Conservation (phyloP, 805 yeast genomes). For the Kodamaea kakaduensis region DNA sequence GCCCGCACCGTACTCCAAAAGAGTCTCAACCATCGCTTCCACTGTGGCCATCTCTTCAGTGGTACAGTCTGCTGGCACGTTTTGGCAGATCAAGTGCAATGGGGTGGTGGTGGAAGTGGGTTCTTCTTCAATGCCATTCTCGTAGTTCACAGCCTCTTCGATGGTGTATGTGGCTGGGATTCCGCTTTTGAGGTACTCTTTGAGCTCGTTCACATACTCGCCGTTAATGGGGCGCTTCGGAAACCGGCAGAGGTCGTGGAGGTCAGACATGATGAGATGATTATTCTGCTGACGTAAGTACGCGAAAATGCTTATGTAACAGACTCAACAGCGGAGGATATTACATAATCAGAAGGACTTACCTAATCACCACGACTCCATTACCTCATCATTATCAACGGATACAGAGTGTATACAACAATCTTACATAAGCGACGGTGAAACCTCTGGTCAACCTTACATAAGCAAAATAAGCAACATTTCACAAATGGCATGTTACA, state of each 20-base stretch:
- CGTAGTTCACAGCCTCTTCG: constrained; percentile 66
- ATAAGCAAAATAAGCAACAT: too few relatives aligned
- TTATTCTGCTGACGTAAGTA: background rate
- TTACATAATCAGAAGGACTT: too few relatives aligned
- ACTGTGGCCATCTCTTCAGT: constrained; percentile 44
- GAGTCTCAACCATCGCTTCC: constrained; percentile 51
- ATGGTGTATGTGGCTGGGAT: constrained; percentile 80
- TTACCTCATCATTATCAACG: too few relatives aligned
- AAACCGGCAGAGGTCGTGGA: constrained; percentile 61
- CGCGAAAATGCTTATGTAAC: too few relatives aligned
- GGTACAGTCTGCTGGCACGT: constrained; percentile 44
- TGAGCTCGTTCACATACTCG: constrained; percentile 44
- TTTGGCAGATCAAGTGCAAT: constrained; percentile 61
- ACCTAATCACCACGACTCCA: too few relatives aligned
- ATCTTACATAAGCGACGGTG: too few relatives aligned
- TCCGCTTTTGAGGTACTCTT: constrained; percentile 51
- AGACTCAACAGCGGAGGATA: too few relatives aligned
- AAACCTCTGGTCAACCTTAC: too few relatives aligned
- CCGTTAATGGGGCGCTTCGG: constrained; percentile 46
- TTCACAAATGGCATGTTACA: too few relatives aligned
- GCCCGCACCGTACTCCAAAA: constrained; percentile 86
- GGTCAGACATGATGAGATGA: constrained; percentile 62
- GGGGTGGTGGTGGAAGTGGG: constrained; percentile 65
- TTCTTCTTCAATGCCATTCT: constrained; percentile 37
- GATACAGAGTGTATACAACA: too few relatives aligned